Evolutionary conservation across 306 rosid species (phyloP), one percentile per base, ranked within the genome.

Genomic region (Echinosophora koreensis): DNA sequence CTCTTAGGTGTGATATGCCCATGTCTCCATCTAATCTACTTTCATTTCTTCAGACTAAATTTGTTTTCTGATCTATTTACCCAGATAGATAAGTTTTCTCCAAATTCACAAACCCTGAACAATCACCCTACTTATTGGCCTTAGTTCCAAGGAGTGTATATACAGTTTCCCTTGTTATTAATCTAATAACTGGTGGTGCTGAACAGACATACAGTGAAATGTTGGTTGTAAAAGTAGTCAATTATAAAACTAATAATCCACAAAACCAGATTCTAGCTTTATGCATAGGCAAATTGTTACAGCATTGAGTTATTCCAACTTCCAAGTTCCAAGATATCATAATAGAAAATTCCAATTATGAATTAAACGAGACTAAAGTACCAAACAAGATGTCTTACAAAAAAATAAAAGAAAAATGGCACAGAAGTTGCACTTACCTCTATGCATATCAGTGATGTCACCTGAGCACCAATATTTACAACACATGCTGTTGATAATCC

Each of bases 401-500:
- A 27, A 51, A 55, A 71, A 46, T 18, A 56, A 15, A 72, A 64
- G 28, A 50, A 42, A 49, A 52, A 60, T 16, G 69, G 65, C 44
- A 44, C 39, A 65, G 4, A 32, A 80, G 71, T 69, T 74, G 47
- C 72, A 64, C 28, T 82, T 86, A 95, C 98, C 97, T 95, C 99
- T 22, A 95, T 76, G 81, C 99, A 95, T 84, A 91, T 85, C 85
- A 95, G 81, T 80, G 99, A 88, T 49, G 97, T 89, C 86, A 90
- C 91, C 72, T 95, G 97, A 80, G 97, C 92, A 79, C 99, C 97
- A 69, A 95, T 89, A 79, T 87, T 92, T 66, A 92, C 97, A 66
- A 90, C 90, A 83, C 99, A 95, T 32, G 97, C 95, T 12, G 97
- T 92, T 76, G 97, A 95, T 77, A 92, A 82, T 73, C 99, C 99